Evolutionary conservation across 1,284 basidiomycete species (phyloP).

Genomic region (Heterobasidion occidentale): DNA sequence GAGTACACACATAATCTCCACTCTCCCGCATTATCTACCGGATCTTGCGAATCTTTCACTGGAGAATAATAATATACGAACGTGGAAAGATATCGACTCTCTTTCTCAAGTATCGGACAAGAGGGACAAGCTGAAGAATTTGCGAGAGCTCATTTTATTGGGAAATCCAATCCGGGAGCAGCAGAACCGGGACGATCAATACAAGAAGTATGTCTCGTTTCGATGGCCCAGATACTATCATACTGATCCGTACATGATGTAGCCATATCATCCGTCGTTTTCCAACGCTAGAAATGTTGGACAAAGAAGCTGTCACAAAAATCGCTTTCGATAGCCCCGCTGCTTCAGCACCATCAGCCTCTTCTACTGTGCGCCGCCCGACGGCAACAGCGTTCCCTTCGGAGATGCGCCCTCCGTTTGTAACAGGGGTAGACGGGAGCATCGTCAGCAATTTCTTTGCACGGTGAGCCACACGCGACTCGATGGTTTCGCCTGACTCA

Average conservation of each 20-base stretch:
- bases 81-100: conserved; percentile 60
- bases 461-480: conserved; percentile 38
- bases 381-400: conserved; percentile 63
- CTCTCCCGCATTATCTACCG: conserved; percentile 61
- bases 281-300: conserved; percentile 63
- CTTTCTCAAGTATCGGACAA: conserved; percentile 38
- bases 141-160: conserved; percentile 71
- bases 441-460: conserved; percentile 72
- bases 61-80: conserved; percentile 62
- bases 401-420: conserved; percentile 67
- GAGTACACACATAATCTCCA: conserved; percentile 40
- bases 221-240: neutral
- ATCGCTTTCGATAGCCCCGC: conserved; percentile 65
- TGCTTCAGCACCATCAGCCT: conserved; percentile 30
- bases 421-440: conserved; percentile 64
- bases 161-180: conserved; percentile 75
- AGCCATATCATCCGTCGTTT: conserved; percentile 72
- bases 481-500: conserved; percentile 9
- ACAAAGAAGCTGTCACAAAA: conserved; percentile 65
- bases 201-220: conserved; percentile 45
- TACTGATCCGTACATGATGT: conserved; percentile 5
- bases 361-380: conserved; percentile 28
- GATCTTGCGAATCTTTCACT: conserved; percentile 76
- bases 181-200: conserved; percentile 45
- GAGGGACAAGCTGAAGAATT: conserved; percentile 49